Evolutionary conservation across 805 yeast genomes (phyloP).

Genomic region (Suhomyces sp.): DNA sequence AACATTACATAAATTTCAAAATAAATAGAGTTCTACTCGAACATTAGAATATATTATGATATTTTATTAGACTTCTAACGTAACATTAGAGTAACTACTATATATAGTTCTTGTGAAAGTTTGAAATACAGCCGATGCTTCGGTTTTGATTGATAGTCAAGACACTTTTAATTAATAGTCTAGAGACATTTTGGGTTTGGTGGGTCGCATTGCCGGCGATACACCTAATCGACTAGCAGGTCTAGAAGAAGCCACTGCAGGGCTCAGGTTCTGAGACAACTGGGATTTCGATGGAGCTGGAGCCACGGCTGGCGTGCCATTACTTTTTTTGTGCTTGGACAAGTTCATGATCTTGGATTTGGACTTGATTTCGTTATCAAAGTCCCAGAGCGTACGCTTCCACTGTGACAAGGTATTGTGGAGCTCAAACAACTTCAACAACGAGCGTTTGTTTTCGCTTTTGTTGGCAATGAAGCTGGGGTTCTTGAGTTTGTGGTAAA

Average conservation of each 20-base stretch:
- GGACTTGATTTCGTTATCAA: conserved; percentile 30
- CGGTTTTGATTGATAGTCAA: no score
- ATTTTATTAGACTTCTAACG: no score
- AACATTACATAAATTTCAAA: no score
- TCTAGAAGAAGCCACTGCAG: conserved; percentile 1
- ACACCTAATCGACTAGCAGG: neutral
- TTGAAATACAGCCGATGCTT: no score
- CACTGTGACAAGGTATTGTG: conserved; percentile 52
- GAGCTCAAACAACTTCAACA: conserved; percentile 44
- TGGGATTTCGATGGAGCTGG: neutral
- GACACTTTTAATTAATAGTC: neutral
- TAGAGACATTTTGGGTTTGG: neutral
- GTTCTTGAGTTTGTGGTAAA: conserved; percentile 32
- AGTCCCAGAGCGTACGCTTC: conserved; percentile 56
- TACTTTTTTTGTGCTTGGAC: conserved; percentile 35
- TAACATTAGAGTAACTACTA: no score
- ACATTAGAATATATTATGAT: no score
- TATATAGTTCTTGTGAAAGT: no score
- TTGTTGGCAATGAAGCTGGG: conserved; percentile 12
- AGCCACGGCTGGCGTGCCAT: neutral
- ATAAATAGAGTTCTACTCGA: no score
- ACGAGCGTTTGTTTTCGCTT: conserved; percentile 22
- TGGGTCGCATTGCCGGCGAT: neutral
- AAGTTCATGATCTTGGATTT: conserved; percentile 35
- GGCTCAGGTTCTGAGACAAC: conserved; percentile 1